Base-by-base conservation (phyloP, 2,329 filamentous ascomycete genomes). In the Fusarium sp. region DNA sequence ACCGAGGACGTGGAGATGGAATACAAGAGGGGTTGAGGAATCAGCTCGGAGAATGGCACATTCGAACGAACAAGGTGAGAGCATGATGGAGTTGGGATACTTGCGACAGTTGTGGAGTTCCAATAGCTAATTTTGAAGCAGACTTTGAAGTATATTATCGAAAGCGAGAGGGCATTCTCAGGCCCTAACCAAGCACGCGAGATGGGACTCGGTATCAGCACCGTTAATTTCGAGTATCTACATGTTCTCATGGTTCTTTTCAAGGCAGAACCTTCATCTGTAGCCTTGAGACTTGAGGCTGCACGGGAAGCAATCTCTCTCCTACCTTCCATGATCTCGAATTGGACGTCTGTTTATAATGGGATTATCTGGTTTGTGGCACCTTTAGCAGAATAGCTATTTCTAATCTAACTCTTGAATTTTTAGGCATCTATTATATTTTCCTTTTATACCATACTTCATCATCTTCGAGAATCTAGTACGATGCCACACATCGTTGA, bases 401-500 rank as follows among this genome's bases (percentile, higher is more conserved):
- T n/a, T n/a, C n/a, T n/a, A n/a, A 5, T 9, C 39, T 56, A 18
- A 44, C 3, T 5, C 10, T 3, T 6, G 5, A 2, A 4, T 12
- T 1, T 2, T 13, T 3, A 59, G 62, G 63, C 47, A 63, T 16
- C 41, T 63, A 3, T 18, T 66, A 6, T 66, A 63, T 18, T 63
- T 46, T 16, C 63, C 63, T 0, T 66, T 66, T 5, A 58, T 53
- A 7, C 31, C 63, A 2, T 66, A 58, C n/a, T 58, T 57, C 71
- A 33, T 66, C 8, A 21, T 66, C 10, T 66, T 63, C 11, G 39
- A 48, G 8, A 23, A 60, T 12, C 6, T 63, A 7, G 28, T 28
- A 6, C 8, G 60, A 0, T 6, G 8, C 1, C 24, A 43, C 11
- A 9, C 24, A 5, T 23, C 18, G 2, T 15, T n/a, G 0, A 23